These are phyloP conservation scores for Neospora caninum DNA, from an alignment of 169 alveolate genomes.

Conservation along the genomic window DNA sequence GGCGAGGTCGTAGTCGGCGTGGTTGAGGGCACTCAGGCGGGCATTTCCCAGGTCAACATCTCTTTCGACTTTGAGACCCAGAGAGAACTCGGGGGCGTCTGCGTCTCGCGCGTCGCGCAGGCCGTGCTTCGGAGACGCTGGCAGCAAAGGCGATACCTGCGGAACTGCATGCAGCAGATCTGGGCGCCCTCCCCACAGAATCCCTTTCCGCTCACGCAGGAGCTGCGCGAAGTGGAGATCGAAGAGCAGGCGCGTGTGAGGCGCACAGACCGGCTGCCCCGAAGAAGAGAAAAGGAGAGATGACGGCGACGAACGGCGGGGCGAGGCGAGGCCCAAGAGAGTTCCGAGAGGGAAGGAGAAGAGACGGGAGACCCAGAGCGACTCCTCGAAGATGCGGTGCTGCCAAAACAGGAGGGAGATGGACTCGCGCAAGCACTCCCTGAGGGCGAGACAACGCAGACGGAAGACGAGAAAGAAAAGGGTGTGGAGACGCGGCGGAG, in stretches of 20 bases:
- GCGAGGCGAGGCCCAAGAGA: background rate
- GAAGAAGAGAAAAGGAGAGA: background rate
- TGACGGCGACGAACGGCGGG: background rate
- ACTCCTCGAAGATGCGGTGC: constrained; percentile 15
- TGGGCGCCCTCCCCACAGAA: constrained; percentile 22
- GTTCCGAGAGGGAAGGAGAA: background rate
- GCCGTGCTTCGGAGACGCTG: background rate
- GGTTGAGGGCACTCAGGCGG: background rate
- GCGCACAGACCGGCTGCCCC: background rate
- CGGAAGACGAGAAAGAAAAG: background rate
- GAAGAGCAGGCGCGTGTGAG: background rate
- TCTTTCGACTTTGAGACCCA: background rate
- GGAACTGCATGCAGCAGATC: background rate
- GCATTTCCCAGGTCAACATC: constrained; percentile 16
- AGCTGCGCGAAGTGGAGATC: background rate
- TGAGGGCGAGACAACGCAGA: background rate
- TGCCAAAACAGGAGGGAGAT: constrained; percentile 10
- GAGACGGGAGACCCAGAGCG: constrained; percentile 18
- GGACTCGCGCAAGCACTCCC: constrained; percentile 20
- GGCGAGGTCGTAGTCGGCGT: constrained; percentile 18
- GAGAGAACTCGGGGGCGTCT: too few species aligned
- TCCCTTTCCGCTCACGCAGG: background rate
- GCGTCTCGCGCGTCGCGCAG: background rate
- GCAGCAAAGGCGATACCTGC: background rate
- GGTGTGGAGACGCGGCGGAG: too few species aligned